These are phyloP conservation scores for Herpotrichia juniperi DNA, from an alignment of 2,329 filamentous ascomycete species.

Conservation along the genomic window DNA sequence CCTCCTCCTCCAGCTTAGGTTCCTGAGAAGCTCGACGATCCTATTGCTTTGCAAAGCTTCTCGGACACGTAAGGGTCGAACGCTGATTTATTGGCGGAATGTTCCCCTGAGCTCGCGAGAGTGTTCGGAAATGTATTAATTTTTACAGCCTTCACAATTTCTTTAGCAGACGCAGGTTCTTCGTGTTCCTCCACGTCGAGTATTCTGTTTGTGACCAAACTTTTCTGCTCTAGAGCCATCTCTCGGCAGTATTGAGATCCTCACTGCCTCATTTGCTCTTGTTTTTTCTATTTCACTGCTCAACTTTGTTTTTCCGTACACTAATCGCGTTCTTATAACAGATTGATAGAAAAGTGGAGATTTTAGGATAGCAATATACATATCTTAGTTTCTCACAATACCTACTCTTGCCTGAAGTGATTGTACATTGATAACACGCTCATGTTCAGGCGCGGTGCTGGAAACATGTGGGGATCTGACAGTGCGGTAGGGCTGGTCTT, in stretches of 20 bases:
- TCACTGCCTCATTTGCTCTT: neutral
- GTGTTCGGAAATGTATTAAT: too few relatives aligned
- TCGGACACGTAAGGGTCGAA: neutral
- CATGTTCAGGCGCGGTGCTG: neutral
- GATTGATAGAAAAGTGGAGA: neutral
- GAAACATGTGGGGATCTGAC: neutral
- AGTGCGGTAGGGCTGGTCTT: neutral
- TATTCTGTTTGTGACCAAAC: too few relatives aligned
- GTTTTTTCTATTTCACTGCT: too few relatives aligned
- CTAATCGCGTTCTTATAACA: neutral
- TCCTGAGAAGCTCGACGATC: neutral
- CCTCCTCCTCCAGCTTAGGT: constrained; percentile 34
- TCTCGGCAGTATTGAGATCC: too few relatives aligned
- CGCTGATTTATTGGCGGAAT: too few relatives aligned
- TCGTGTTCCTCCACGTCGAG: too few relatives aligned
- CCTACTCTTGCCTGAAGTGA: neutral
- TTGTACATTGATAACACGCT: neutral
- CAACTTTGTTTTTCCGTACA: neutral
- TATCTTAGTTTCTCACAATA: neutral
- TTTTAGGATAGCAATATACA: neutral
- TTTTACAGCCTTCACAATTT: too few relatives aligned
- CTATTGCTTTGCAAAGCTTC: neutral
- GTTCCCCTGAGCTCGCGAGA: too few relatives aligned
- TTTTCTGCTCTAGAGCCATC: too few relatives aligned
- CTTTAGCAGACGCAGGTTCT: too few relatives aligned